Evolutionary conservation across 2,329 filamentous ascomycete species (phyloP), one percentile per base, ranked within the genome.

Genomic region (Cladosporium colombiae): DNA sequence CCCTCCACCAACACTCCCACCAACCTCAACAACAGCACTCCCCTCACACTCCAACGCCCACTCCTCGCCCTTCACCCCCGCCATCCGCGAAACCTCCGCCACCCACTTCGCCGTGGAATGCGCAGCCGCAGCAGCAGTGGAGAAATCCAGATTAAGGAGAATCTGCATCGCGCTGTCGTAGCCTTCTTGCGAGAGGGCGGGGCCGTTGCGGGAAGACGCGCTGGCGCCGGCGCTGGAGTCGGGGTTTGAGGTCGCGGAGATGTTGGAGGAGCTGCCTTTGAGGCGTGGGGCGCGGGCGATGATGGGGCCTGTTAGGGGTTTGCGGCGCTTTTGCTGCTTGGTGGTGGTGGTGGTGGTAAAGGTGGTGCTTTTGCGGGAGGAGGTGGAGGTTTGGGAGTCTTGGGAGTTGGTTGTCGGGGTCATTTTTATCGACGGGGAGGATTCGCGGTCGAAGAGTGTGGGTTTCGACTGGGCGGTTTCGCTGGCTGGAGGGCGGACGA

Each of bases 101-200:
- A 88, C 82, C 91, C 91, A 95, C 62, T 89, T 86, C 61, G 78
- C 80, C 2, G 91, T 91, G 72, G 90, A 92, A 35, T 82, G 81
- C 1, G 79, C 80, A 0, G 89, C 88, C 57, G 89, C 85, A 13
- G 86, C 84, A 3, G 88, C 77, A 10, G 84, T 89, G 1, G 86
- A 83, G 76, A 95, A 95, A 75, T 93, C 90, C 0, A 93, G 84
- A 66, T 89, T 86, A 5, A 93, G 82, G 0, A 95, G 81, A 11
- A 0, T 90, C 87, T 1, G 77, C 82, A 31, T 88, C 75, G 71
- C 73, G 77, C 81, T 73, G 79, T 84, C 72, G 79, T 83, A 71
- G 78, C 81, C 65, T 31, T 76, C 74, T 65, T 69, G 70, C 14
- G 70, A 63, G 21, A 76, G 35, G 2, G 69, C 31, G 6, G 75